phyloP scores from a whole-genome alignment of 1,284 basidiomycete species.

The Papiliotrema flavescens region DNA sequence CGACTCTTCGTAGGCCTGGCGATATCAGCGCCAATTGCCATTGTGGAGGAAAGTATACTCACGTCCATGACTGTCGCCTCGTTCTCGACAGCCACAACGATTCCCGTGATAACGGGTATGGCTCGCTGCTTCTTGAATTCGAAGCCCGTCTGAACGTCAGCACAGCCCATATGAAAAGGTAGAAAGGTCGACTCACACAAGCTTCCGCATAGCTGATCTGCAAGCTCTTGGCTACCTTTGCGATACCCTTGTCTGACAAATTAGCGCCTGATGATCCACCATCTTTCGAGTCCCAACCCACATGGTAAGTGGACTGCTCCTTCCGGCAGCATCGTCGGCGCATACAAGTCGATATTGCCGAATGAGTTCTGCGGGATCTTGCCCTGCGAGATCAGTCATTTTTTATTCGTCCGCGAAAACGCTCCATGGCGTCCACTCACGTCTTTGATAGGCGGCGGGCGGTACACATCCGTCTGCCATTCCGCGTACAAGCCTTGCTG shows the following conservation, averaged over 20 bases:
- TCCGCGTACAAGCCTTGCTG: constrained; percentile 85
- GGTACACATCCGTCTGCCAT: constrained; percentile 79
- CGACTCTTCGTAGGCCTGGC: constrained; percentile 76
- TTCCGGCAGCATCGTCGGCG: constrained; percentile 86
- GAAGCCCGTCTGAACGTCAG: constrained; percentile 59
- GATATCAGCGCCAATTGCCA: not conserved
- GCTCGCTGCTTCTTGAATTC: constrained; percentile 89
- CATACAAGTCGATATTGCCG: constrained; percentile 95
- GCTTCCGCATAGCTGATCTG: constrained; percentile 91
- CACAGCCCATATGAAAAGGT: not conserved
- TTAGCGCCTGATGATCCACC: constrained; percentile 8
- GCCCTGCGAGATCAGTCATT: constrained; percentile 61
- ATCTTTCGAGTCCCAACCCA: constrained; percentile 51
- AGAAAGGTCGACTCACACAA: constrained; percentile 56
- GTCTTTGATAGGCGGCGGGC: constrained; percentile 73
- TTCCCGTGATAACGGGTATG: constrained; percentile 76
- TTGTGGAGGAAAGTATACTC: constrained; percentile 21
- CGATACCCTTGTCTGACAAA: constrained; percentile 70
- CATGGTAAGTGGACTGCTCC: constrained; percentile 86
- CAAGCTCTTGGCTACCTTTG: constrained; percentile 82
- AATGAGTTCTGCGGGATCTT: constrained; percentile 91
- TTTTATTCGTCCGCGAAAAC: not conserved
- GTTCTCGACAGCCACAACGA: constrained; percentile 81
- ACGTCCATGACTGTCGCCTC: constrained; percentile 75
- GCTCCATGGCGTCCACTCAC: constrained; percentile 52